These are phyloP conservation scores for Fusarium sp. DNA, from an alignment of 2,329 filamentous ascomycete species.

Conservation along the genomic window DNA sequence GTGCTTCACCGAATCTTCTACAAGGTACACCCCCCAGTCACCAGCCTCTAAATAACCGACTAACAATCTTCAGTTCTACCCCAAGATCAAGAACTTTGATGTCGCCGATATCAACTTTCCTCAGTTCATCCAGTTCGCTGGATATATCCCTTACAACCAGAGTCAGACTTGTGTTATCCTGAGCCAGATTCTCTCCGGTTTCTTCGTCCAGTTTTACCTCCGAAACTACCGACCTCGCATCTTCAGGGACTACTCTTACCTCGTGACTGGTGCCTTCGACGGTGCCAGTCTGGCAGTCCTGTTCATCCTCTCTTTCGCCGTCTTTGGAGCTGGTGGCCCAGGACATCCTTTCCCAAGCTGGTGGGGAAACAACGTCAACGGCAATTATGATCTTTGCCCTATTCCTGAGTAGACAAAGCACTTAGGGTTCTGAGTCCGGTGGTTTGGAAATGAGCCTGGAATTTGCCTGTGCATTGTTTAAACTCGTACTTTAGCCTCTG, in stretches of 20 bases:
- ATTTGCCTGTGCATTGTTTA: neutral
- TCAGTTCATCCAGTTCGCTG: conserved; percentile 63
- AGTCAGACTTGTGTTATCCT: conserved; percentile 65
- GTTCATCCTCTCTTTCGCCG: conserved; percentile 64
- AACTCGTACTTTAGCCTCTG: neutral
- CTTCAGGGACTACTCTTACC: conserved; percentile 63
- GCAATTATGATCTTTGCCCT: conserved; percentile 60
- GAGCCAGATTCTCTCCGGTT: conserved; percentile 55
- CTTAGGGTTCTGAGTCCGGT: too few relatives aligned
- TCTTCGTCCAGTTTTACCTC: conserved; percentile 62
- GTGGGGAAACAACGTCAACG: conserved; percentile 63
- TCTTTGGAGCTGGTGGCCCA: conserved; percentile 60
- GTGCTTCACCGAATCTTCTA: conserved; percentile 54
- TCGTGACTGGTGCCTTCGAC: conserved; percentile 62
- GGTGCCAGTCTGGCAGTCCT: conserved; percentile 58
- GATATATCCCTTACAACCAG: conserved; percentile 63
- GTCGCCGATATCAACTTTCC: conserved; percentile 59
- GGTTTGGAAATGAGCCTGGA: neutral
- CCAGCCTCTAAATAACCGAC: neutral
- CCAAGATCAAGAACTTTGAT: conserved; percentile 54
- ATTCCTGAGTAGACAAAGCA: conserved; percentile 37
- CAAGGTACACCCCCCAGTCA: conserved; percentile 32
- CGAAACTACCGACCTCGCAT: conserved; percentile 61
- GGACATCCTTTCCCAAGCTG: conserved; percentile 58
- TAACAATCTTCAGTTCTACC: conserved; percentile 51